A percentile compares a stretch with the other conserved stretches of the same genome.
Conservation (phyloP, 2,329 filamentous ascomycete species). For the Rugonectria rugulosa region DNA sequence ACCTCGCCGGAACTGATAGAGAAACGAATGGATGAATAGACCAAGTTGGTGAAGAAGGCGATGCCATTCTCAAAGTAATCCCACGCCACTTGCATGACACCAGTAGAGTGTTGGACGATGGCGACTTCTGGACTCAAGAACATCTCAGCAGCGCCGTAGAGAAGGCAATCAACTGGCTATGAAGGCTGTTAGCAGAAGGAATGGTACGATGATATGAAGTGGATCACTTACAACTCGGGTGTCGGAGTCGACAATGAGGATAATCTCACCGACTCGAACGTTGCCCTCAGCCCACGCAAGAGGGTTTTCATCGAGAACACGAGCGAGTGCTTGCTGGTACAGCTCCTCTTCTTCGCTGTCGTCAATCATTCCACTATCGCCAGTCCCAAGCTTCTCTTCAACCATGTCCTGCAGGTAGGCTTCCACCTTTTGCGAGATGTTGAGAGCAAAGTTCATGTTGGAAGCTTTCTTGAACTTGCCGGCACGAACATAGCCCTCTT, state of each 20-base stretch:
- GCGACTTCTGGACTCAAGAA: slow-evolving; percentile 13
- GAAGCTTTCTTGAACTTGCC: slow-evolving; percentile 16
- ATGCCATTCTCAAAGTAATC: slow-evolving; percentile 18
- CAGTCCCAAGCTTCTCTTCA: slow-evolving; percentile 25
- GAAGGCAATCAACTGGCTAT: slow-evolving; percentile 8
- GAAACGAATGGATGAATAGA: slow-evolving; percentile 13
- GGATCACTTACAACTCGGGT: slow-evolving; percentile 63
- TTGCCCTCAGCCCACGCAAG: slow-evolving; percentile 21
- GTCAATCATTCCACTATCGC: slow-evolving; percentile 32
- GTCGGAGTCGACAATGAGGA: slow-evolving; percentile 68
- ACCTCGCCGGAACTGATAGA: slow-evolving; percentile 12
- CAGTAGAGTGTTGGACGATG: slow-evolving; percentile 13
- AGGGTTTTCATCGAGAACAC: slow-evolving; percentile 56
- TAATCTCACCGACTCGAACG: slow-evolving; percentile 16
- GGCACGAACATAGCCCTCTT: slow-evolving; percentile 6
- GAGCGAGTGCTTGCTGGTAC: slow-evolving; percentile 58
- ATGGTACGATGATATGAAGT: too few relatives aligned
- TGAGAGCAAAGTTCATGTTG: slow-evolving; percentile 19
- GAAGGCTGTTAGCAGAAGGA: background rate
- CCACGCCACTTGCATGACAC: slow-evolving; percentile 13
- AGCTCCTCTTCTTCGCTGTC: slow-evolving; percentile 49
- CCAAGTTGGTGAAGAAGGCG: slow-evolving; percentile 9
- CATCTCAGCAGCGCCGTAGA: slow-evolving; percentile 11
- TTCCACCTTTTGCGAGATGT: slow-evolving; percentile 11
- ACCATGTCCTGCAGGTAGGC: slow-evolving; percentile 52